Evolutionary conservation across 495 filamentous ascomycete genomes (phyloP), one percentile per base, ranked within the genome.

Genomic region (Neurospora tetraspora): DNA sequence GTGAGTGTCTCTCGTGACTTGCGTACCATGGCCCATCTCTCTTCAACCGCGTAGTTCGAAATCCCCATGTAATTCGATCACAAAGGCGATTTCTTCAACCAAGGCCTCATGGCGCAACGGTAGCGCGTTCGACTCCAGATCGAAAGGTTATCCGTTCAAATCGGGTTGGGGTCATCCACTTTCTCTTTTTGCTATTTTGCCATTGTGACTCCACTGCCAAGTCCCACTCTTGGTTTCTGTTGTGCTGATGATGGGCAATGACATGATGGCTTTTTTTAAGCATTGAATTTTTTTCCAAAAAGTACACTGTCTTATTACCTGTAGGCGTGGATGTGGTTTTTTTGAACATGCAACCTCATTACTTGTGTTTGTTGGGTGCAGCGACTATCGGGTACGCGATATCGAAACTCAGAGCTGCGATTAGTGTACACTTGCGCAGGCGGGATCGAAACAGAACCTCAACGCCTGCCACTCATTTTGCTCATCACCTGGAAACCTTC

Each of bases 81-180:
- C 2, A 12, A 59, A 27, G 0, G 0, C 1, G 0, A 3, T 18
- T 34, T 34, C 2, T 34, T 9, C 53, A 34, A 61, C 6, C 1
- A 61, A 34, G 61, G 61, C 70, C 47, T 40, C 12, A 39, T 75
- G 77, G 78, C 77, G 80, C 81, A 82, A 83, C 79, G 81, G 81
- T 78, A 83, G 81, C 80, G 81, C 81, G 80, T 83, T 79, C 77
- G 81, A 81, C 78, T 83, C 81, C 81, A 83, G 81, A 83, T 79
- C 80, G 77, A 80, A 83, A 83, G 81, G 81, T 82, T 83, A 76
- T 82, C 81, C 76, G 80, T 81, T 47, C 43, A 47, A 47, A 47
- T 47, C 43, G 45, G 45, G 45, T 53, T 53, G 20, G 45, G 45
- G 53, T 61, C 53, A 61, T 16, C 0, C 14, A 16, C 4, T 9